These are phyloP conservation scores for Kregervanrija fluxuum DNA, from an alignment of 805 yeast species.

Conservation along the genomic window DNA sequence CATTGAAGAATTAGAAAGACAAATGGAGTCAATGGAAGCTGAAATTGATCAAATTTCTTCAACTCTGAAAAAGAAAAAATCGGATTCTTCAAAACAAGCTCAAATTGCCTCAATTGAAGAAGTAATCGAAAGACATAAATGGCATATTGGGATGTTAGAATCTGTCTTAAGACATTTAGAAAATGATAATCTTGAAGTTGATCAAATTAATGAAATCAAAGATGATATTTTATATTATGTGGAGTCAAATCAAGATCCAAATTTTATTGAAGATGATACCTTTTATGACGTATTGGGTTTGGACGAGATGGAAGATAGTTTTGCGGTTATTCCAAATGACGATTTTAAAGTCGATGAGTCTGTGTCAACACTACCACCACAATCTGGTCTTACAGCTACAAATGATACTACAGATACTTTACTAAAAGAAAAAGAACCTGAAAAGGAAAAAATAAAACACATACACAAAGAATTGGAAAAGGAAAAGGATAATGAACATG, in stretches of 20 bases:
- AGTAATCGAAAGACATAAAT: conserved; percentile 62
- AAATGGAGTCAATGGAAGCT: conserved; percentile 71
- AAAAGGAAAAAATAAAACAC: background rate
- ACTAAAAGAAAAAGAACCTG: conserved; percentile 5
- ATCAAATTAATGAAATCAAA: conserved; percentile 63
- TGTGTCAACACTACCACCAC: background rate
- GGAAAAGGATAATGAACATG: background rate
- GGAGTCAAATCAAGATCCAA: conserved; percentile 88
- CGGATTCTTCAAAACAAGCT: conserved; percentile 45
- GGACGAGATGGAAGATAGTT: conserved; percentile 36
- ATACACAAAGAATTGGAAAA: conserved; percentile 2
- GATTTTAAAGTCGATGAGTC: conserved; percentile 2
- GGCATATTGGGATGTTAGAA: conserved; percentile 76
- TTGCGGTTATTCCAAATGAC: conserved; percentile 18
- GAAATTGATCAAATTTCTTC: conserved; percentile 50
- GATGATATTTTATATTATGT: conserved; percentile 92
- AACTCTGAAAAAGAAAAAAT: conserved; percentile 48
- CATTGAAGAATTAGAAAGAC: conserved; percentile 76
- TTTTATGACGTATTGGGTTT: conserved; percentile 82
- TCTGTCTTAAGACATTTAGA: conserved; percentile 68
- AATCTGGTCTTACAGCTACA: background rate
- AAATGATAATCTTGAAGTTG: conserved; percentile 74
- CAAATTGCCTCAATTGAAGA: conserved; percentile 58
- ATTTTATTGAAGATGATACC: conserved; percentile 89
- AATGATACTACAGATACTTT: conserved; percentile 2